Evolutionary conservation across 2,329 filamentous ascomycete genomes (phyloP), one percentile per base, ranked within the genome.

Genomic region (Fusarium torulosum): DNA sequence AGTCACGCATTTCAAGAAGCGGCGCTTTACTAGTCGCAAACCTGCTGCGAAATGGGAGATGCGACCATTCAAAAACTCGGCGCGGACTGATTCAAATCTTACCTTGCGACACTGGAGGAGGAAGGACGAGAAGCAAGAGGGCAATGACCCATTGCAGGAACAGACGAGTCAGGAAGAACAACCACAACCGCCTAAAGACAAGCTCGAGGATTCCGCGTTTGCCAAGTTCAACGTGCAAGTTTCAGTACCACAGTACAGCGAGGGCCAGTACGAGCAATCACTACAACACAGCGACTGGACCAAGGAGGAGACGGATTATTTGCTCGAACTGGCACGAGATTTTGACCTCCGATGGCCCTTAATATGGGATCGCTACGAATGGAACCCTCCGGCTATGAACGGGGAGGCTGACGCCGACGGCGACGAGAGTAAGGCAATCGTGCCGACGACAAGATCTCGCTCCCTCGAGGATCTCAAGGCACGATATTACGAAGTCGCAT

Each of bases 361-460:
- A 17, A 92, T 99, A 62, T 93, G 91, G 84, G 96, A 99, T 78
- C 91, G 95, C 59, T 99, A 97, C 80, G 92, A 97, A 53, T 97
- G 88, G 76, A 80, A 77, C 6, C 83, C 85, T 4, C 79, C 81
- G 29, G 76, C 80, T 3, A 78, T 79, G 3, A 81, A 83, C 46
- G 80, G 79, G 52, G 80, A 85, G 46, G 81, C 81, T 3, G 81
- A 82, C 6, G 79, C 75, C 19, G 80, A 83, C 38, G 81, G 80
- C 43, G 79, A 82, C 45, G 80, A 83, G 63, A 81, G 79, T 59
- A 87, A 83, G 51, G 86, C 86, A 3, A 79, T 90, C 27, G 81
- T 89, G 31, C 78, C 84, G 1, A 83, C 84, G 7, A 75, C 81
- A 4, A 86, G 84, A 57, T 77, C 76, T 9, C 88, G 96, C 41